Percentiles rank a stretch among this genome's conserved stretches.
phyloP scores from a whole-genome alignment of 352 stramenopile species.

The Phytophthora chlamydospora region DNA sequence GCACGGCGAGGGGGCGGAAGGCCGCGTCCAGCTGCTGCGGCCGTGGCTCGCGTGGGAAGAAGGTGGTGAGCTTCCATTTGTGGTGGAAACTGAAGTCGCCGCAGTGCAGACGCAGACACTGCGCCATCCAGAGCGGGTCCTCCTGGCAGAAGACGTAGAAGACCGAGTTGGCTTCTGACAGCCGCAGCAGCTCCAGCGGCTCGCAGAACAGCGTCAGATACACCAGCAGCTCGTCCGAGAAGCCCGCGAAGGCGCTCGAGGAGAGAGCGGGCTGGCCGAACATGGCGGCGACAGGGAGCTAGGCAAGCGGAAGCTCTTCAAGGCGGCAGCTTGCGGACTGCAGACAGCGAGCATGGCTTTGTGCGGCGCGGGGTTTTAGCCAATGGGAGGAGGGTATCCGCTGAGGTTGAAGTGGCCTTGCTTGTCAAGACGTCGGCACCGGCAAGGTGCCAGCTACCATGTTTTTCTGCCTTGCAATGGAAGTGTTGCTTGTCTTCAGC shows the following conservation, averaged over 20 bases:
- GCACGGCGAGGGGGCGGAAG: slow-evolving; percentile 30
- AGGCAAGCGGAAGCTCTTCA: not conserved
- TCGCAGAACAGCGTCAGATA: slow-evolving; percentile 82
- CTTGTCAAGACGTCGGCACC: too few species aligned
- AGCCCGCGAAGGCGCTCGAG: slow-evolving; percentile 56
- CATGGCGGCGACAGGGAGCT: slow-evolving; percentile 29
- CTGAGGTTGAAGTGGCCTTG: slow-evolving; percentile 29
- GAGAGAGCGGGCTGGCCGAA: slow-evolving; percentile 63
- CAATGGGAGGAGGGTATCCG: slow-evolving; percentile 18
- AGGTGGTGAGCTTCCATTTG: slow-evolving; percentile 83
- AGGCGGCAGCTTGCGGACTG: slow-evolving; percentile 4
- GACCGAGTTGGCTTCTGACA: slow-evolving; percentile 81
- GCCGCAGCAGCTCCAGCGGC: slow-evolving; percentile 57
- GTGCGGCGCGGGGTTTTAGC: slow-evolving; percentile 7
- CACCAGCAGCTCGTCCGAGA: slow-evolving; percentile 81
- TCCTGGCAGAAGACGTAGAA: slow-evolving; percentile 85
- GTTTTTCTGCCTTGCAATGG: too few species aligned
- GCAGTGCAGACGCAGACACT: slow-evolving; percentile 72
- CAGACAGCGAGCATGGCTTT: slow-evolving; percentile 17
- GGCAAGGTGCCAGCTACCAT: too few species aligned
- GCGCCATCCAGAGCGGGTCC: slow-evolving; percentile 84
- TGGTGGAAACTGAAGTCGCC: slow-evolving; percentile 70
- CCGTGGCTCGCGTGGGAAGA: slow-evolving; percentile 64
- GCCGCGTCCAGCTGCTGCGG: slow-evolving; percentile 26
- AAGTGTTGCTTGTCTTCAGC: too few species aligned